Conservation (phyloP, 1,284 basidiomycete genomes). For the Meira nashicola region DNA sequence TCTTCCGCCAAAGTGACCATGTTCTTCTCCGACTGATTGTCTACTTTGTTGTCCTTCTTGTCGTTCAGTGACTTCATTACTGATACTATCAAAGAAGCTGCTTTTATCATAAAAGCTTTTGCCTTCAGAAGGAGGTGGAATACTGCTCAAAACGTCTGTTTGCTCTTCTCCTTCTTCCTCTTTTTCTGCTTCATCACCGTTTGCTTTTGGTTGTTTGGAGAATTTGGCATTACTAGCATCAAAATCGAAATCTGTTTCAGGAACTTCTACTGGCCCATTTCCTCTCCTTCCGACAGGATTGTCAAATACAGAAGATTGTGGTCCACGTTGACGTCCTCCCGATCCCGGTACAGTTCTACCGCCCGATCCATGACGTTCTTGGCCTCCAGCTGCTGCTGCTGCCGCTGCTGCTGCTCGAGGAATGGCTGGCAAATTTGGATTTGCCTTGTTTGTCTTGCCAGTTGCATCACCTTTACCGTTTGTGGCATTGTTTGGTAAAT, state of each 20-base stretch:
- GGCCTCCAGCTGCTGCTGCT: slow-evolving; percentile 16
- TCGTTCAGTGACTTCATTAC: slow-evolving; percentile 45
- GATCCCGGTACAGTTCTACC: slow-evolving; percentile 13
- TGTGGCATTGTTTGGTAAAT: not conserved
- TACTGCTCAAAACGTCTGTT: slow-evolving; percentile 32
- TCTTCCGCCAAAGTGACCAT: slow-evolving; percentile 8
- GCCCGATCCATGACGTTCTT: not conserved
- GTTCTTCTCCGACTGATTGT: slow-evolving; percentile 16
- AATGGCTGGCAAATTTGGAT: slow-evolving; percentile 27
- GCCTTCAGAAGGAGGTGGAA: slow-evolving; percentile 28
- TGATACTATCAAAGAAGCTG: slow-evolving; percentile 51
- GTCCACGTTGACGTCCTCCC: slow-evolving; percentile 11
- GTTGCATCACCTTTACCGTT: no score
- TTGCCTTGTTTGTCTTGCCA: slow-evolving; percentile 15
- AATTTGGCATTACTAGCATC: slow-evolving; percentile 50
- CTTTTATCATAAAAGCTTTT: slow-evolving; percentile 48
- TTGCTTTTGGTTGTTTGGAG: slow-evolving; percentile 21
- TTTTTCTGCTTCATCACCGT: not conserved
- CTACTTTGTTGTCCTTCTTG: slow-evolving; percentile 27
- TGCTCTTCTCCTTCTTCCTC: not conserved
- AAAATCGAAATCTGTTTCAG: slow-evolving; percentile 47
- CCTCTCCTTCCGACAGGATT: not conserved
- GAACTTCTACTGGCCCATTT: slow-evolving; percentile 22
- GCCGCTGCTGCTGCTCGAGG: slow-evolving; percentile 35
- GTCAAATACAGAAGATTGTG: slow-evolving; percentile 13